These are phyloP conservation scores for Acanthamoeba lenticulata DNA, from an alignment of 208 protist genomes.

Conservation along the genomic window DNA sequence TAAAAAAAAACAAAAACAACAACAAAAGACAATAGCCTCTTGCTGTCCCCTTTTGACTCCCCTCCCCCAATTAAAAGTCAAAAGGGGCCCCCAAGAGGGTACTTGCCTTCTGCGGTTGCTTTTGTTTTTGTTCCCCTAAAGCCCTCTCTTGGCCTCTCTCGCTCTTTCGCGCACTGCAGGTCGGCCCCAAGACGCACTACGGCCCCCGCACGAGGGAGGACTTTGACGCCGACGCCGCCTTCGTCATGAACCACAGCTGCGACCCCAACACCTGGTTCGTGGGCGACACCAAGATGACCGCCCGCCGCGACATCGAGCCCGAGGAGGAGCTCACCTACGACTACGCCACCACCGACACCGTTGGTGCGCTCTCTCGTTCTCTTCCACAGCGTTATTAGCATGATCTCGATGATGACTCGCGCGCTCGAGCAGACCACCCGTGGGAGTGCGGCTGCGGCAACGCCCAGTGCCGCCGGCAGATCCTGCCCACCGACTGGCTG, in stretches of 20 bases:
- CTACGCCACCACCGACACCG: slow-evolving; percentile 63
- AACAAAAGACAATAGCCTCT: slow-evolving; percentile 63
- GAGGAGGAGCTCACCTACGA: slow-evolving; percentile 70
- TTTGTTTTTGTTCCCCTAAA: background rate
- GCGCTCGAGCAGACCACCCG: slow-evolving; percentile 18
- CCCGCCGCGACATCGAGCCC: slow-evolving; percentile 57
- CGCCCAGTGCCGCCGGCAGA: slow-evolving; percentile 26
- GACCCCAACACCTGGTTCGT: slow-evolving; percentile 70
- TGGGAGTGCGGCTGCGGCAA: slow-evolving; percentile 64
- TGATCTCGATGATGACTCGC: background rate
- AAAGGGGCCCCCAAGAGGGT: slow-evolving; percentile 2
- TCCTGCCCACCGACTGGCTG: slow-evolving; percentile 59
- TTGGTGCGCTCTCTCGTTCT: background rate
- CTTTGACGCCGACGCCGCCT: slow-evolving; percentile 61
- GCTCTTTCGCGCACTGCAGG: background rate
- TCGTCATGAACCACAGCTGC: slow-evolving; percentile 70
- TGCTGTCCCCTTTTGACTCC: background rate
- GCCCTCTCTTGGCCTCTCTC: background rate
- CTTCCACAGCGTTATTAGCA: background rate
- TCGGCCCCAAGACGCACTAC: slow-evolving; percentile 66
- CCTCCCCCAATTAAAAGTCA: background rate
- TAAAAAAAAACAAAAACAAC: background rate
- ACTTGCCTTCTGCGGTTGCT: background rate
- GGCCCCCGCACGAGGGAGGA: slow-evolving; percentile 51
- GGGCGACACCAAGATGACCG: slow-evolving; percentile 61